Conservation (phyloP, 2,329 filamentous ascomycete genomes). For the Diaporthe citrichinensis region DNA sequence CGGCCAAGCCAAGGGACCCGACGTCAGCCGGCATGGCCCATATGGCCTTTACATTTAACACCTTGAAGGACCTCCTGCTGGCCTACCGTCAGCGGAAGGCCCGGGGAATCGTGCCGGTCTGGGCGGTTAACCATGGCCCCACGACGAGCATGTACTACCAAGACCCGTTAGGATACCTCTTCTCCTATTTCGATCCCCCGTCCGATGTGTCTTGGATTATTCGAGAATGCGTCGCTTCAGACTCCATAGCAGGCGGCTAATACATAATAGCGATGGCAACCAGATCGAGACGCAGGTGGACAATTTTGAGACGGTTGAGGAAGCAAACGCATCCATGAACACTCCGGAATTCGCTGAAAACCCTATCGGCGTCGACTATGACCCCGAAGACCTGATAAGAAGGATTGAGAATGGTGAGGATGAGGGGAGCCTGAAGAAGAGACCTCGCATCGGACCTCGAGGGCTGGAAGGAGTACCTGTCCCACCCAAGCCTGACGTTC, state of each 20-base stretch:
- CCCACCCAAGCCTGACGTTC: constrained; percentile 20
- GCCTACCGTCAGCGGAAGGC: constrained; percentile 55
- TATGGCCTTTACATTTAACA: constrained; percentile 57
- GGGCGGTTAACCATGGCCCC: constrained; percentile 62
- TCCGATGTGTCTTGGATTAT: too few relatives aligned
- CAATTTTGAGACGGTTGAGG: constrained; percentile 55
- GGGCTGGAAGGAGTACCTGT: background rate
- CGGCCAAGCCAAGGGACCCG: constrained; percentile 43
- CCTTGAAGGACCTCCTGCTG: constrained; percentile 52
- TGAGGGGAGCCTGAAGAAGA: constrained; percentile 17
- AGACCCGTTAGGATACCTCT: constrained; percentile 51
- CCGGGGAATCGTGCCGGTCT: constrained; percentile 55
- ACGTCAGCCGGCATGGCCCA: constrained; percentile 55
- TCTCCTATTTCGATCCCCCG: too few relatives aligned
- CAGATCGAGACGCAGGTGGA: constrained; percentile 62
- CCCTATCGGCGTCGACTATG: constrained; percentile 46
- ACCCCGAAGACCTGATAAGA: constrained; percentile 39
- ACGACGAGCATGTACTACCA: constrained; percentile 63
- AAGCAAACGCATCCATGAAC: constrained; percentile 57
- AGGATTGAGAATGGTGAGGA: constrained; percentile 14
- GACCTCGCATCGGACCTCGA: constrained; percentile 5
- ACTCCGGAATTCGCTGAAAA: constrained; percentile 55
- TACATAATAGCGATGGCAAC: constrained; percentile 56
- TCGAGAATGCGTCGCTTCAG: too few relatives aligned
- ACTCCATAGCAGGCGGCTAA: too few relatives aligned